Evolutionary conservation across 139 green algal genomes (phyloP).

Genomic region (Coelastrella sp.): DNA sequence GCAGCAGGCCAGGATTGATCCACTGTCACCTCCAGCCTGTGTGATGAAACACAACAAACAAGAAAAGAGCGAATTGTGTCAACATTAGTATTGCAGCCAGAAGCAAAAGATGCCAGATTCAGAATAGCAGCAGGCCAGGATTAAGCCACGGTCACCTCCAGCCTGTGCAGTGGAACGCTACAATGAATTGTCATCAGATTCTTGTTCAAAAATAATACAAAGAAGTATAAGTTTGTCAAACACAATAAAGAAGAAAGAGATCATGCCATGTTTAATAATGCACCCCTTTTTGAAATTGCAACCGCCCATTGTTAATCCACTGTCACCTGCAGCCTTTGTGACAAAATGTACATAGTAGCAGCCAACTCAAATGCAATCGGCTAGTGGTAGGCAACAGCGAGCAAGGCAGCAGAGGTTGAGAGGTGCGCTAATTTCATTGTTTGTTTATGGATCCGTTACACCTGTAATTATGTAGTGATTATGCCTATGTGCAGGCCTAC

Average conservation of each 20-base stretch:
- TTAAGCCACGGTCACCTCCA: slow-evolving; percentile 12
- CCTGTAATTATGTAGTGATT: too few species aligned
- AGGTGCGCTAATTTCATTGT: too few species aligned
- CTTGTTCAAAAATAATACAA: too few species aligned
- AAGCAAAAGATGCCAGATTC: not conserved
- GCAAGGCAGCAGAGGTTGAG: too few species aligned
- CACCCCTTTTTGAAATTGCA: not conserved
- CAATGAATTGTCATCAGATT: too few species aligned
- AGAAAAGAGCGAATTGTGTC: not conserved
- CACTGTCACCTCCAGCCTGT: slow-evolving; percentile 35
- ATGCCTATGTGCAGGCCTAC: not conserved
- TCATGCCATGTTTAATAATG: not conserved
- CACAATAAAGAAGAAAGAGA: not conserved
- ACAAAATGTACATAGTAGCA: too few species aligned
- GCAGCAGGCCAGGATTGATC: slow-evolving; percentile 20
- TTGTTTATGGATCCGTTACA: too few species aligned
- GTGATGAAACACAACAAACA: not conserved
- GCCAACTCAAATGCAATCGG: too few species aligned
- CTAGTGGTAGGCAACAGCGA: too few species aligned
- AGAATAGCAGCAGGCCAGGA: slow-evolving; percentile 1
- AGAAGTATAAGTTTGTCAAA: too few species aligned
- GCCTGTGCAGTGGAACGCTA: not conserved
- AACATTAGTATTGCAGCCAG: not conserved
- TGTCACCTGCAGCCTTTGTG: not conserved
- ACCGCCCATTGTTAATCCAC: not conserved